These are phyloP conservation scores for Leavenworthia alabamica DNA, from an alignment of 345 rosid genomes.

Conservation along the genomic window DNA sequence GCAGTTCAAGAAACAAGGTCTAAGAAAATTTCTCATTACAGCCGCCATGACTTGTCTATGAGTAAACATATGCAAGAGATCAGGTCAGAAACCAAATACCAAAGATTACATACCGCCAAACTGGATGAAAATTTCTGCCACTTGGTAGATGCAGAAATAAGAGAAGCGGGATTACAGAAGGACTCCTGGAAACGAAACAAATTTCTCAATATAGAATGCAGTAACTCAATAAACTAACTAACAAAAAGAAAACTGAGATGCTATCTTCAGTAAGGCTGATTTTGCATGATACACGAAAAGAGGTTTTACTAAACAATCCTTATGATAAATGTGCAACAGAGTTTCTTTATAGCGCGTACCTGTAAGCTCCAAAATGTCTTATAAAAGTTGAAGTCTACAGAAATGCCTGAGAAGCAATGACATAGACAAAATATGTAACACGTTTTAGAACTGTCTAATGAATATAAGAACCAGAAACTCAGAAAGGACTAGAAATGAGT, in stretches of 20 bases:
- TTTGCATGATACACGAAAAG: slow-evolving; percentile 4
- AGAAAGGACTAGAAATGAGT: not conserved
- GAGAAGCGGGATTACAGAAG: slow-evolving; percentile 85
- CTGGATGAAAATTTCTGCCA: slow-evolving; percentile 90
- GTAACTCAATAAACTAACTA: not conserved
- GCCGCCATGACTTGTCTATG: not conserved
- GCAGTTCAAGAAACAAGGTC: slow-evolving; percentile 18
- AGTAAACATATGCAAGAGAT: slow-evolving; percentile 8
- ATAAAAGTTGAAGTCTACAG: slow-evolving; percentile 93
- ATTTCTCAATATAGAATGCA: not conserved
- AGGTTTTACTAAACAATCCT: not conserved
- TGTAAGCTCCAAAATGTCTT: slow-evolving; percentile 97
- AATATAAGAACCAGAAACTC: not conserved
- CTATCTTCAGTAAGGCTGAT: not conserved
- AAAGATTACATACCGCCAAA: slow-evolving; percentile 52
- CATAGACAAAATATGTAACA: slow-evolving; percentile 7
- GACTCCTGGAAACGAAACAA: slow-evolving; percentile 54
- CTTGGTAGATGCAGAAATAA: slow-evolving; percentile 55
- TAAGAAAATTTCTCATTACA: not conserved
- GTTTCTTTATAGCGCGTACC: slow-evolving; percentile 37
- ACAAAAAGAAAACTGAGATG: not conserved
- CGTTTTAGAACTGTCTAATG: not conserved
- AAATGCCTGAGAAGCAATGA: slow-evolving; percentile 49
- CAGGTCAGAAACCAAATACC: not conserved
- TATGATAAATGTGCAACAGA: slow-evolving; percentile 1